Base-by-base conservation (phyloP, 108 stramenopile genomes). In the Ochromonas danica region DNA sequence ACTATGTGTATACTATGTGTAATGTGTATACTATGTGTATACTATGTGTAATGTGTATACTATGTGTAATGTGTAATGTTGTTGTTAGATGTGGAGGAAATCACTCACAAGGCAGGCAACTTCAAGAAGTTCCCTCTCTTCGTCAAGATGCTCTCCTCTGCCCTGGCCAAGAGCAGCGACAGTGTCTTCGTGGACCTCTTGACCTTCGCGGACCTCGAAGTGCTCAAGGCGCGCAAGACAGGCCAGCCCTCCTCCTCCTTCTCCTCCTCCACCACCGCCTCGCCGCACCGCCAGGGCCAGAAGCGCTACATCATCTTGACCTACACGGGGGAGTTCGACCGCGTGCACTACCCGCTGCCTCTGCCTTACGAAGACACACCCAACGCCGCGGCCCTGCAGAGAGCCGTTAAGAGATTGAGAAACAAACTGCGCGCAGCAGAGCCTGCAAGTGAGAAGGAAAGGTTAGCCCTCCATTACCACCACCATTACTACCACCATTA, bases 281-380 rank as follows among this genome's bases (percentile, higher is more conserved):
- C n/a, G n/a, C n/a, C n/a, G n/a, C 51, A 57, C 22, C 17, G 31
- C 17, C 63, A 67, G 31, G 6, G 22, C 35, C 38, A 25, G 61
- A 75, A 81, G 63, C 42, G 70, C 1, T 89, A 88, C 78, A 78
- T 88, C 10, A 88, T 89, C 74, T 61, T 89, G 43, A 89, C 89
- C 27, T 89, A 89, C 71, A 70, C 72, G 2, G 87, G 42, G 1
- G 87, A 88, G 80, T 89, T 86, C 40, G 89, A 89, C 42, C 51
- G 87, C 22, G 89, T 89, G 39, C 89, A 89, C 83, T 89, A 86
- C 77, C 89, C 89, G 17, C 71, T 89, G 25, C 89, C 89, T 27
- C 71, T 89, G 1, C 78, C 84, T 0, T 78, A 33, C 60, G 84
- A 87, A 79, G 80, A 78, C 6, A 61, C 31, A 14, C 80, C 82